A percentile compares a stretch with the other conserved stretches of the same genome.
Evolutionary conservation across 306 rosid genomes (phyloP).

Genomic region (Amphicarpaea edgeworthii): DNA sequence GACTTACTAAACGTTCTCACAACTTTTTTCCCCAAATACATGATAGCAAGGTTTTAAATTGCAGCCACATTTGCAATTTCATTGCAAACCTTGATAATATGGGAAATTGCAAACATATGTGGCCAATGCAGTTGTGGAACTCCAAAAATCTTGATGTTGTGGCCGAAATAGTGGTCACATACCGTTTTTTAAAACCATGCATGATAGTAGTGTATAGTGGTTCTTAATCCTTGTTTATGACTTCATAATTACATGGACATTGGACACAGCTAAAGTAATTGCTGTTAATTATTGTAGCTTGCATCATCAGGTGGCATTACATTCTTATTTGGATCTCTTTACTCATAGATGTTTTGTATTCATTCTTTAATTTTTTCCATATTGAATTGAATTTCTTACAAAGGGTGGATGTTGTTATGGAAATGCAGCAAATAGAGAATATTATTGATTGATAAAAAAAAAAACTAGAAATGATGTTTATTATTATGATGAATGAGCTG

Average conservation of each 20-base stretch:
- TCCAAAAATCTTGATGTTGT: neutral
- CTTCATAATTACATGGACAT: neutral
- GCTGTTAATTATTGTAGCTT: neutral
- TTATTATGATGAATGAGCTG: conserved; percentile 36
- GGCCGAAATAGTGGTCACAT: neutral
- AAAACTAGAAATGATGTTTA: conserved; percentile 16
- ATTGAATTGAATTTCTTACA: conserved; percentile 27
- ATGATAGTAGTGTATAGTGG: neutral
- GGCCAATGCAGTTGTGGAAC: neutral
- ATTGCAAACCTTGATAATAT: neutral
- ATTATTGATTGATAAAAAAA: neutral
- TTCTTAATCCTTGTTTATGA: conserved; percentile 14
- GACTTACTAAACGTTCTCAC: neutral
- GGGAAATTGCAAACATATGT: neutral
- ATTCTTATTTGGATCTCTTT: conserved; percentile 25
- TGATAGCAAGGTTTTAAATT: neutral
- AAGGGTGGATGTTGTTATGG: conserved; percentile 40
- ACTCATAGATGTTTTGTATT: conserved; percentile 10
- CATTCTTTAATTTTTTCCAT: conserved; percentile 8
- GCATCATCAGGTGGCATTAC: neutral
- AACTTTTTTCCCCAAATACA: neutral
- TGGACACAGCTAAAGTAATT: conserved; percentile 16
- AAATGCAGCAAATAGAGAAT: conserved; percentile 31
- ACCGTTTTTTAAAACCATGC: neutral
- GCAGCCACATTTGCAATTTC: neutral